Base-by-base conservation (phyloP, 2,329 filamentous ascomycete genomes). In the Colletotrichum sansevieriae region DNA sequence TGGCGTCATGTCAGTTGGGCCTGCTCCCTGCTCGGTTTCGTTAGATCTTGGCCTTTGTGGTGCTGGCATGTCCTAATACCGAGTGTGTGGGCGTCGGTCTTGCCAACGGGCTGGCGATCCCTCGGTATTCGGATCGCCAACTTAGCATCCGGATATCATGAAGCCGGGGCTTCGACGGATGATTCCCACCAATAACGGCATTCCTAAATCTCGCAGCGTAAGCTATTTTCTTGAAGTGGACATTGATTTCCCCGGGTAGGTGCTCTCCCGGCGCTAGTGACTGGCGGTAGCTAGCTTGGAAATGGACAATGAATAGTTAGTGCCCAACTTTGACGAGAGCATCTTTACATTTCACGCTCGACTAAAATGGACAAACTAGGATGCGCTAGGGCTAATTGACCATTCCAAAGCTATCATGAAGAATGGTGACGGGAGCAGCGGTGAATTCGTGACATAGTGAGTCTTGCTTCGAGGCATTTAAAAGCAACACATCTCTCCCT, bases 251-350 rank as follows among this genome's bases (percentile, higher is more conserved):
- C 49, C 49, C 64, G 64, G 64, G 54, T 63, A n/a, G 20, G 59
- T n/a, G 33, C 41, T 41, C 20, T 20, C 59, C 64, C 64, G 64
- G 51, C 64, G 35, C 59, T 66, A 66, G 58, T 56, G 41, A 58
- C 64, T 63, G 58, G 46, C 15, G 20, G 6, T 12, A 18, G 8
- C 37, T 52, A 54, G 57, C 57, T 47, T 22, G 13, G 29, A 52
- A 39, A 12, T 37, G 9, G 35, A n/a, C 37, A 55, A 29, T 46
- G 46, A 29, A 33, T 10, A 39, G n/a, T 37, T 65, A 62, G 46
- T 62, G 57, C 20, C 7, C 44, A 62, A 37, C 35, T 57, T 62
- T 62, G 63, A 62, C 29, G 57, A 44, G 56, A 46, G 46, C 25
- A 65, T 65, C 63, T n/a, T 65, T 61, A 29, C 20, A 25, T 18